phyloP scores from a whole-genome alignment of 139 green algal genomes.

The Chlamydomonas schloesseri region DNA sequence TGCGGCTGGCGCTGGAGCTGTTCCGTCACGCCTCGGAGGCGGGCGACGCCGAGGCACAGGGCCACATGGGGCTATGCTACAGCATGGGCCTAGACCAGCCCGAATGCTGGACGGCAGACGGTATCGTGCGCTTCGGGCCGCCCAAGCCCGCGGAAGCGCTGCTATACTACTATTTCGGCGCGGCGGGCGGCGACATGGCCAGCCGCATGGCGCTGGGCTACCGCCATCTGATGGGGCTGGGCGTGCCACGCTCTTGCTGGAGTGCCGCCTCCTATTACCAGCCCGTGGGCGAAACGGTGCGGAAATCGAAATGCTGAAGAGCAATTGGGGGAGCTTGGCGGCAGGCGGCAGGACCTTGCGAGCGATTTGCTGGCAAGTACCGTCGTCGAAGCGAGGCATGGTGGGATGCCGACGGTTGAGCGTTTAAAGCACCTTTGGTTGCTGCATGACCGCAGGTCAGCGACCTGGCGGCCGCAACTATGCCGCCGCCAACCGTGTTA shows the following conservation, averaged over 20 bases:
- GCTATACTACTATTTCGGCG: constrained; percentile 88
- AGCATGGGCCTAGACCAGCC: constrained; percentile 72
- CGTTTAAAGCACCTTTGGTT: no score
- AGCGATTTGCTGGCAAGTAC: no score
- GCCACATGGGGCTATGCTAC: constrained; percentile 72
- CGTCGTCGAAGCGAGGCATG: no score
- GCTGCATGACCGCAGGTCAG: constrained; percentile 55
- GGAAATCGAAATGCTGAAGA: no score
- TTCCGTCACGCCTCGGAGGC: constrained; percentile 70
- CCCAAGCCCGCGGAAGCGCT: constrained; percentile 71
- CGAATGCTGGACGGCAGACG: constrained; percentile 33
- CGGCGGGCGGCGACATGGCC: constrained; percentile 72
- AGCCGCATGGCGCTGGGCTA: constrained; percentile 87
- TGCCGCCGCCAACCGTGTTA: no score
- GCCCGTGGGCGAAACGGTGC: constrained; percentile 77
- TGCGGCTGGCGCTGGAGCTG: constrained; percentile 72
- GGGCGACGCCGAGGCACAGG: constrained; percentile 81
- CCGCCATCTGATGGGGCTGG: constrained; percentile 81
- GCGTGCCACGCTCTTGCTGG: constrained; percentile 84
- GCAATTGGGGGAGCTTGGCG: neutral
- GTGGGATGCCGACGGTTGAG: no score
- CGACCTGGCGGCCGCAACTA: constrained; percentile 16
- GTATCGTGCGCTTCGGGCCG: constrained; percentile 56
- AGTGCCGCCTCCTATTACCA: constrained; percentile 89
- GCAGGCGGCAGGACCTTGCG: no score